phyloP scores from a whole-genome alignment of 2,329 filamentous ascomycete species.

The Colletotrichum acutatum region DNA sequence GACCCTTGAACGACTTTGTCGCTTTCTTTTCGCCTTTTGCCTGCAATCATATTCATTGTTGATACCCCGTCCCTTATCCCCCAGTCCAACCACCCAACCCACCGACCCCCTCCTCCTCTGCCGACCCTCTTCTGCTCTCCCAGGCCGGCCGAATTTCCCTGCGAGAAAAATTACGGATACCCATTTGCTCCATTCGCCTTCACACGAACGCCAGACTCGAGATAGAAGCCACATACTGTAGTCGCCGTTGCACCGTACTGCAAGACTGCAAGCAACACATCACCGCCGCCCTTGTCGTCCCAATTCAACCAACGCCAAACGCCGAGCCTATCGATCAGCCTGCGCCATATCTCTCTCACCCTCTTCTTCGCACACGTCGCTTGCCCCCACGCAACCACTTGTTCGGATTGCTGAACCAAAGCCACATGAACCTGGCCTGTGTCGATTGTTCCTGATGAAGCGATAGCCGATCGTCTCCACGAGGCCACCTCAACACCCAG shows the following conservation, averaged over 20 bases:
- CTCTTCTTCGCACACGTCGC: neutral
- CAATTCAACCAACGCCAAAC: neutral
- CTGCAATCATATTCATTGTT: constrained; percentile 24
- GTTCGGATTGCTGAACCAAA: neutral
- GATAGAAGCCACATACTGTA: neutral
- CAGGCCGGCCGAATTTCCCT: constrained; percentile 7
- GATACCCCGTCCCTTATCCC: constrained; percentile 23
- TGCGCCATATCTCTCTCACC: neutral
- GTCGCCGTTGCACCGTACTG: neutral
- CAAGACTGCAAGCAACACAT: neutral
- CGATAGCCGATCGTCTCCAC: constrained; percentile 34
- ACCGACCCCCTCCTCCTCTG: neutral
- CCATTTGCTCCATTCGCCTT: constrained; percentile 9
- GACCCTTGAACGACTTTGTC: neutral
- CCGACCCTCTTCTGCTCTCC: constrained; percentile 6
- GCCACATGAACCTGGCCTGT: constrained; percentile 5
- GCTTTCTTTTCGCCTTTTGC: constrained; percentile 10
- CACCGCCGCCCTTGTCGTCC: neutral
- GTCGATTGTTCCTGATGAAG: constrained; percentile 35
- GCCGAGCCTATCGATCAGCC: constrained; percentile 1
- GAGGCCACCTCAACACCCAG: constrained; percentile 32
- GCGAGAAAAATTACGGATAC: constrained; percentile 28
- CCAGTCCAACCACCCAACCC: neutral
- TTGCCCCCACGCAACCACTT: constrained; percentile 14
- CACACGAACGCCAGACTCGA: neutral